Conservation (phyloP, 371 early-diverging fungal genomes). For the Haplosporangium sp. region DNA sequence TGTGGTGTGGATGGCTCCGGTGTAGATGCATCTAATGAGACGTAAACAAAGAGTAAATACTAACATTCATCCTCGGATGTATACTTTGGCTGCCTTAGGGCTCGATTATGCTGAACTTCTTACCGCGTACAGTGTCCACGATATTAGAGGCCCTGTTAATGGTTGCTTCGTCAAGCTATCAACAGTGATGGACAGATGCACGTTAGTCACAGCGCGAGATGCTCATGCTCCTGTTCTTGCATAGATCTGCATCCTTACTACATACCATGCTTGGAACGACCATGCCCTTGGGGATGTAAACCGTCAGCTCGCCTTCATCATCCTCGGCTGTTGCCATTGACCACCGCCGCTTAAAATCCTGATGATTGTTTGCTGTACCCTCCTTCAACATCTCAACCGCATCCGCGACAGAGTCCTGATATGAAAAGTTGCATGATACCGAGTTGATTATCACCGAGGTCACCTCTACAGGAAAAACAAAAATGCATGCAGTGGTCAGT, state of each 20-base stretch:
- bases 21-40: constrained; percentile 22
- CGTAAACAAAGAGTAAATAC: not conserved
- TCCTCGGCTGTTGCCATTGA: constrained; percentile 66
- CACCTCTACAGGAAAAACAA: constrained; percentile 59
- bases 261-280: constrained; percentile 41
- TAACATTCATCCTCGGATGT: not conserved
- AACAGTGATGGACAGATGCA: constrained; percentile 29
- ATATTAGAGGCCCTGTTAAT: constrained; percentile 32
- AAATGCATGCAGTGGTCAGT: not conserved
- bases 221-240: no score
- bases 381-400: constrained; percentile 59
- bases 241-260: no score
- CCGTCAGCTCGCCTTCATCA: constrained; percentile 76
- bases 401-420: constrained; percentile 65
- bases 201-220: no score
- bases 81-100: not conserved
- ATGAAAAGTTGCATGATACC: constrained; percentile 60
- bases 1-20: constrained; percentile 51
- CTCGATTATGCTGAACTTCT: not conserved
- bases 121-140: constrained; percentile 34
- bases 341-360: constrained; percentile 68
- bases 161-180: constrained; percentile 31
- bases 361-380: constrained; percentile 66
- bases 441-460: constrained; percentile 68
- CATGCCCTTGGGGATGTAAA: constrained; percentile 67